Percentiles rank a stretch among this genome's conserved stretches.
These are phyloP conservation scores for Aspergillus caelatus DNA, from an alignment of 2,329 filamentous ascomycete species.

Conservation along the genomic window DNA sequence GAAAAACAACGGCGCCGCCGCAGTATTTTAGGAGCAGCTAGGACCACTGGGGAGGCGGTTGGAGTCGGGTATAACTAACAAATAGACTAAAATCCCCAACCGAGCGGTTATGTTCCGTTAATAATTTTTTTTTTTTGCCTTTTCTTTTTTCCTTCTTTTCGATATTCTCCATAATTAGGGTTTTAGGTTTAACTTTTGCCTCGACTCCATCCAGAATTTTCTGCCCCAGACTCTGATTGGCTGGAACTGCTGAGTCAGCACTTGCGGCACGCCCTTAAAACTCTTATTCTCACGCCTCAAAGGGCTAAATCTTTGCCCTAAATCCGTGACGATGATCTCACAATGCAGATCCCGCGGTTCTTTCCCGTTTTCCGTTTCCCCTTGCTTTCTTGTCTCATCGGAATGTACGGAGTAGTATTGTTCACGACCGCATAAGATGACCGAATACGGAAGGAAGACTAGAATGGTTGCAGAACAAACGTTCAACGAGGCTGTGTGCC, in stretches of 20 bases:
- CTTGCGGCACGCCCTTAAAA: background rate
- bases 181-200: conserved; percentile 6
- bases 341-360: background rate
- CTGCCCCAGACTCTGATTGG: background rate
- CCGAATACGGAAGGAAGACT: background rate
- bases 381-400: background rate
- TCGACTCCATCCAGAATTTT: background rate
- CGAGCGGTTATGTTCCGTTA: background rate
- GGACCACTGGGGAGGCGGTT: background rate
- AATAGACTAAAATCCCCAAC: conserved; percentile 1
- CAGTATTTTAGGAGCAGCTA: background rate
- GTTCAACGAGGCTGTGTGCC: background rate
- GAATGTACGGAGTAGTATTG: background rate
- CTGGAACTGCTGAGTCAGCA: background rate
- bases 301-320: background rate
- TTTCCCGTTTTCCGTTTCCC: background rate
- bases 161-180: conserved; percentile 6
- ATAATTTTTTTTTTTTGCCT: background rate
- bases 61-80: background rate
- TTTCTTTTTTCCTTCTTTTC: background rate
- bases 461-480: background rate
- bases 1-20: background rate
- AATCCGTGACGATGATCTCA: background rate
- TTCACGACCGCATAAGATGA: background rate
- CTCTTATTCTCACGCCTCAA: background rate